Evolutionary conservation across 768 basidiomycete species (phyloP).

Genomic region (Pisolithus orientalis): DNA sequence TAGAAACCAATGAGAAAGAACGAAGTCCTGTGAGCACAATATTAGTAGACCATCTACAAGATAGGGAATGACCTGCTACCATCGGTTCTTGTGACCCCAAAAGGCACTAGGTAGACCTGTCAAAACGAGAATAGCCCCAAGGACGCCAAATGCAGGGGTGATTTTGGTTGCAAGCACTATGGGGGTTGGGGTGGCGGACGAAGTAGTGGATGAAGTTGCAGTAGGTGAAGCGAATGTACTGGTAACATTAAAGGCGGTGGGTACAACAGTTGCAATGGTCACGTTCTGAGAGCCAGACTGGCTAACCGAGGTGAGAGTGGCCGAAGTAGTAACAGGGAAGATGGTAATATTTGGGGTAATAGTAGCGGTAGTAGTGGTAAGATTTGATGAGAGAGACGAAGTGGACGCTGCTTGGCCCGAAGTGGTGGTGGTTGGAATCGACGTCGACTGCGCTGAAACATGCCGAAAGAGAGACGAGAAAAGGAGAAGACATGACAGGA

Average conservation of each 20-base stretch:
- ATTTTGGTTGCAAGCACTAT: conserved; percentile 54
- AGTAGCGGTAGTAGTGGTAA: conserved; percentile 13
- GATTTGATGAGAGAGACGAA: conserved; percentile 8
- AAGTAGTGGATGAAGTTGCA: conserved; percentile 36
- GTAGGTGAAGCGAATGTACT: conserved; percentile 44
- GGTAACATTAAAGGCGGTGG: conserved; percentile 60
- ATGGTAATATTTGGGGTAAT: conserved; percentile 38
- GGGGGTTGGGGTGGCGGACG: conserved; percentile 27
- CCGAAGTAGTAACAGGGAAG: conserved; percentile 48
- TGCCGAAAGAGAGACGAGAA: conserved; percentile 22
- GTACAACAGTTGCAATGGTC: conserved; percentile 47
- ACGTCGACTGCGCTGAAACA: conserved; percentile 35
- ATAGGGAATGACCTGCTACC: conserved; percentile 42
- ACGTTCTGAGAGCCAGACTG: conserved; percentile 43
- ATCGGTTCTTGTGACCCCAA: conserved; percentile 93
- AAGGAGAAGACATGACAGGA: conserved; percentile 18
- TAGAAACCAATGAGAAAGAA: conserved; percentile 94
- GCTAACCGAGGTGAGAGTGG: conserved; percentile 43
- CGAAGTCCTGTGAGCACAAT: conserved; percentile 59
- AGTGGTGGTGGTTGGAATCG: conserved; percentile 5
- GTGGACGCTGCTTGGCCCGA: conserved; percentile 16
- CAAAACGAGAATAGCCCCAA: conserved; percentile 82
- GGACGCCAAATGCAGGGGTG: conserved; percentile 84
- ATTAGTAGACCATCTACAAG: conserved; percentile 6
- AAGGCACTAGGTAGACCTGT: conserved; percentile 87